A percentile compares a stretch with the other conserved stretches of the same genome.
Evolutionary conservation across 306 rosid genomes (phyloP).

Genomic region (Clitoria ternatea): DNA sequence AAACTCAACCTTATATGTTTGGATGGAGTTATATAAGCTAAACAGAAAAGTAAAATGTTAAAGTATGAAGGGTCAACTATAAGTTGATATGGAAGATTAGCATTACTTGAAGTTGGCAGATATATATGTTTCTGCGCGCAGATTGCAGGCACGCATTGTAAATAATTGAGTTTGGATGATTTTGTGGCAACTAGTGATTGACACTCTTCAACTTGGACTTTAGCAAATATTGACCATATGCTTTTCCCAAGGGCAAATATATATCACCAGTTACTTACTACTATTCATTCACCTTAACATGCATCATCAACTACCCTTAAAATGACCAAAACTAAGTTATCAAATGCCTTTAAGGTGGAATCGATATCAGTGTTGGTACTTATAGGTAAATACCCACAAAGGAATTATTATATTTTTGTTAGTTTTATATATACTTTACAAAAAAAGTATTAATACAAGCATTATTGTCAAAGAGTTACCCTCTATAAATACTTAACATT

Average conservation of each 20-base stretch:
- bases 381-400: too few relatives aligned
- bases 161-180: constrained; percentile 37
- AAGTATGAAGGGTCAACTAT: constrained; percentile 25
- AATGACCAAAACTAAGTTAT: too few relatives aligned
- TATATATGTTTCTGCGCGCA: constrained; percentile 25
- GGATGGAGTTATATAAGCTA: not conserved
- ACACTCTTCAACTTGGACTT: constrained; percentile 34
- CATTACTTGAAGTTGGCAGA: constrained; percentile 18
- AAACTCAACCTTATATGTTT: not conserved
- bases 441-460: too few relatives aligned
- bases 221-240: constrained; percentile 27
- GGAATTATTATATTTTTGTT: too few relatives aligned
- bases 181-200: constrained; percentile 31
- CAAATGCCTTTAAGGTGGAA: too few relatives aligned
- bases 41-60: constrained; percentile 27
- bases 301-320: too few relatives aligned
- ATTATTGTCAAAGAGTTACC: too few relatives aligned
- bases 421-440: too few relatives aligned
- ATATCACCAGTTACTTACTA: too few relatives aligned
- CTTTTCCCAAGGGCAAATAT: constrained; percentile 1
- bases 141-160: constrained; percentile 33
- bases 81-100: constrained; percentile 19
- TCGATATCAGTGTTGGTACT: too few relatives aligned
- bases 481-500: too few relatives aligned
- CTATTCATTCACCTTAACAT: too few relatives aligned